phyloP scores from a whole-genome alignment of 495 filamentous ascomycete genomes.

The Aspergillus sclerotioniger region DNA sequence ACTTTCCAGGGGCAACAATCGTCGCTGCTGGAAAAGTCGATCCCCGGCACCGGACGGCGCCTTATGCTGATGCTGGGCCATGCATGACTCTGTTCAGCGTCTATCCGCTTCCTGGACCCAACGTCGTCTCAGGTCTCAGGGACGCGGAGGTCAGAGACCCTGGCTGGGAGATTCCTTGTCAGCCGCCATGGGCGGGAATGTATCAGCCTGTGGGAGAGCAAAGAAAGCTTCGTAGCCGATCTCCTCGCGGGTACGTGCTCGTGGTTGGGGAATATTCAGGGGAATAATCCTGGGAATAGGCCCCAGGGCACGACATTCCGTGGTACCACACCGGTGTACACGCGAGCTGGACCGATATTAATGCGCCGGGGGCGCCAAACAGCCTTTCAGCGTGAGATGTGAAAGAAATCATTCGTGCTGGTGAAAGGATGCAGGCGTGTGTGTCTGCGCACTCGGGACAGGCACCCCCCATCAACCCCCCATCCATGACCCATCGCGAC shows the following conservation, averaged over 20 bases:
- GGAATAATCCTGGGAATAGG: not conserved
- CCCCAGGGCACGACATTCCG: too few relatives aligned
- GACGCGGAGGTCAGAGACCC: not conserved
- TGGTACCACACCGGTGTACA: too few relatives aligned
- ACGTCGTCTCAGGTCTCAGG: not conserved
- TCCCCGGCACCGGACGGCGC: too few relatives aligned
- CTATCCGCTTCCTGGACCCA: not conserved
- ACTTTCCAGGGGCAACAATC: not conserved
- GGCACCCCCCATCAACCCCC: not conserved
- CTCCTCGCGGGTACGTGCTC: not conserved
- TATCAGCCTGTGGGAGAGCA: not conserved
- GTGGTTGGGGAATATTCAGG: constrained; percentile 13
- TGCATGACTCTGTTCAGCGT: not conserved
- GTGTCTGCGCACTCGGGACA: not conserved
- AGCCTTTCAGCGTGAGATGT: not conserved
- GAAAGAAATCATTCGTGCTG: not conserved
- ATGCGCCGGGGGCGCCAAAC: not conserved
- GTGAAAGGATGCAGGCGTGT: not conserved
- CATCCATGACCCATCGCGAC: not conserved
- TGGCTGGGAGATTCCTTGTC: constrained; percentile 2
- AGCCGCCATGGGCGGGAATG: constrained; percentile 2
- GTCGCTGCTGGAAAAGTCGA: not conserved
- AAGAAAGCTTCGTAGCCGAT: not conserved
- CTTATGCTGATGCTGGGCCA: not conserved
- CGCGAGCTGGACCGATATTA: not conserved